Conservation (phyloP, 2,329 filamentous ascomycete species). For the Aureobasidium sp. region DNA sequence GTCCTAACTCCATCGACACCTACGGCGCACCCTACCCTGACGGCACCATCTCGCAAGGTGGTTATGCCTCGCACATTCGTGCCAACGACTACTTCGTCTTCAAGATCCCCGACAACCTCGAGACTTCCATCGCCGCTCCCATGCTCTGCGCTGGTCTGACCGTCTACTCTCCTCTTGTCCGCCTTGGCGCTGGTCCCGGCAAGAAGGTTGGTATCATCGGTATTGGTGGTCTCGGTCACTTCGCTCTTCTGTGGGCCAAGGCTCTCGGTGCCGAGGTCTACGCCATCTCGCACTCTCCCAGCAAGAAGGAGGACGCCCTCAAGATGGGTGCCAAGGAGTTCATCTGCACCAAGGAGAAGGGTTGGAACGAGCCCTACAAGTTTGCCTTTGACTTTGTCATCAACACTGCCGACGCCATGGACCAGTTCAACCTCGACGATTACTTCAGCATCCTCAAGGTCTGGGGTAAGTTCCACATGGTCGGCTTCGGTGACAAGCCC, state of each 20-base stretch:
- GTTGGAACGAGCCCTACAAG: constrained; percentile 47
- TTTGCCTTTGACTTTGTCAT: constrained; percentile 66
- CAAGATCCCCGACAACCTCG: constrained; percentile 67
- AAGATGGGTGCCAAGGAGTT: constrained; percentile 54
- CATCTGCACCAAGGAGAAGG: constrained; percentile 48
- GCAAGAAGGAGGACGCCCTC: constrained; percentile 51
- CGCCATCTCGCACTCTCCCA: constrained; percentile 51
- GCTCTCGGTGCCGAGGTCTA: constrained; percentile 53
- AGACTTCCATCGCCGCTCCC: constrained; percentile 54
- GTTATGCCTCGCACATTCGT: constrained; percentile 59
- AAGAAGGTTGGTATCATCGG: constrained; percentile 72
- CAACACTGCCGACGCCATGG: constrained; percentile 62
- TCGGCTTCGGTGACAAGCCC: constrained; percentile 70
- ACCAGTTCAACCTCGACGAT: constrained; percentile 58
- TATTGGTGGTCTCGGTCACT: constrained; percentile 42
- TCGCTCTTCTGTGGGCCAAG: constrained; percentile 38
- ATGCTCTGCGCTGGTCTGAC: constrained; percentile 72
- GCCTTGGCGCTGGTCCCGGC: constrained; percentile 65
- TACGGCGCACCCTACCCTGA: constrained; percentile 42
- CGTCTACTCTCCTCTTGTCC: constrained; percentile 66
- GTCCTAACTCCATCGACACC: constrained; percentile 41
- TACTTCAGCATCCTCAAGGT: constrained; percentile 76
- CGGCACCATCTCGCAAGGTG: constrained; percentile 57
- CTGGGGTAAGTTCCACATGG: constrained; percentile 70
- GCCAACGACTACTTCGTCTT: constrained; percentile 68